Conservation (phyloP, 345 rosid genomes). For the Moringa oleifera region DNA sequence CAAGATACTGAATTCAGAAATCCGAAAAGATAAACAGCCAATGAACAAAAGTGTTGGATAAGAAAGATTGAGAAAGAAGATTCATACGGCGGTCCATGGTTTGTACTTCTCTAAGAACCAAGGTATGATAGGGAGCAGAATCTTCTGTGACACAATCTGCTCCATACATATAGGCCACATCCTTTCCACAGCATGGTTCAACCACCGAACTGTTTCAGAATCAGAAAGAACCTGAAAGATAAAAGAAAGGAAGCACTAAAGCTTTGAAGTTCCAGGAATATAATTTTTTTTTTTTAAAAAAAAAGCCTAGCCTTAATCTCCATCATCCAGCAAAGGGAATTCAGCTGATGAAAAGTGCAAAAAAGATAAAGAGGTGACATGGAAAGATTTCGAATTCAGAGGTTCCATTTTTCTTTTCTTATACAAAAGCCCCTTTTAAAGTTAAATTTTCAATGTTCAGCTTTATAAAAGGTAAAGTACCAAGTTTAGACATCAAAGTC, state of each 20-base stretch:
- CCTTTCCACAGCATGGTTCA: constrained; percentile 80
- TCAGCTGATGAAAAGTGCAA: no score
- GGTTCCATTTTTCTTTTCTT: no score
- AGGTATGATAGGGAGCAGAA: constrained; percentile 87
- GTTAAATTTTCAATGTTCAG: background rate
- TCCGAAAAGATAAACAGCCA: background rate
- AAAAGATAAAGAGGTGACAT: background rate
- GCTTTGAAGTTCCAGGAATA: no score
- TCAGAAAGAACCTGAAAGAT: constrained; percentile 61
- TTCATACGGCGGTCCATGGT: constrained; percentile 91
- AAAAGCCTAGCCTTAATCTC: no score
- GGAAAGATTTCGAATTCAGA: no score
- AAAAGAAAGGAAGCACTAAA: constrained; percentile 14
- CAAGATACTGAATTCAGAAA: background rate
- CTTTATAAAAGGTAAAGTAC: background rate
- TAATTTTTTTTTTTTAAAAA: background rate
- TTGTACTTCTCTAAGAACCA: constrained; percentile 96
- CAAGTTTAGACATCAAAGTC: background rate
- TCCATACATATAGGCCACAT: constrained; percentile 96
- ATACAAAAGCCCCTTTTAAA: background rate
- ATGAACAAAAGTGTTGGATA: constrained; percentile 1
- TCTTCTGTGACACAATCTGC: constrained; percentile 79
- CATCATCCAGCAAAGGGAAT: no score
- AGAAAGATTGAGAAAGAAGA: constrained; percentile 3
- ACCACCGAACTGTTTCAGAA: constrained; percentile 88